Percentiles rank a stretch among this genome's conserved stretches.
Conservation (phyloP, 83 land plant species). For the Thuja plicata region DNA sequence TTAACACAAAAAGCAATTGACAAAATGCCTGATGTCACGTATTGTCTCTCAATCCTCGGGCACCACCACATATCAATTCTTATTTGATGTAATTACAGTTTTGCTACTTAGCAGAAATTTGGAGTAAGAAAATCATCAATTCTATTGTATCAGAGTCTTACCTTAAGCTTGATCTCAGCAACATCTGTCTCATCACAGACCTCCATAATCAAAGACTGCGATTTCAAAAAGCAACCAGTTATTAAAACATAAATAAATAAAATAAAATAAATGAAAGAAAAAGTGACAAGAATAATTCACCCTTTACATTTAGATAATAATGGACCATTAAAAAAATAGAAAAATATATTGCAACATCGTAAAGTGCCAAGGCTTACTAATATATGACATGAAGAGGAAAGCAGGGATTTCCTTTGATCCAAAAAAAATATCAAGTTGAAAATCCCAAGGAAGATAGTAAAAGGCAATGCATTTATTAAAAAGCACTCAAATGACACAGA, state of each 20-base stretch:
- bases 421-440: neutral
- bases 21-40: neutral
- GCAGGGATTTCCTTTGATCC: neutral
- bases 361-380: neutral
- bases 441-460: neutral
- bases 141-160: slow-evolving; percentile 14
- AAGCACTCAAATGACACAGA: neutral
- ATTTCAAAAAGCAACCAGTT: slow-evolving; percentile 14
- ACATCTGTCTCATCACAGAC: slow-evolving; percentile 89
- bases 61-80: neutral
- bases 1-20: neutral
- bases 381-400: neutral
- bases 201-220: slow-evolving; percentile 62
- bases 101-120: neutral
- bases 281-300: neutral
- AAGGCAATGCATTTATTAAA: neutral
- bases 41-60: neutral
- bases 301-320: neutral
- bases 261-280: neutral
- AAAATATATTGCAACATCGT: neutral
- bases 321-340: neutral
- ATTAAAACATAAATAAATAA: neutral
- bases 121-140: neutral
- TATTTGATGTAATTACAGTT: neutral
- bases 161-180: slow-evolving; percentile 94